Evolutionary conservation across 2,329 filamentous ascomycete species (phyloP).

Genomic region (Colletotrichum karsti): DNA sequence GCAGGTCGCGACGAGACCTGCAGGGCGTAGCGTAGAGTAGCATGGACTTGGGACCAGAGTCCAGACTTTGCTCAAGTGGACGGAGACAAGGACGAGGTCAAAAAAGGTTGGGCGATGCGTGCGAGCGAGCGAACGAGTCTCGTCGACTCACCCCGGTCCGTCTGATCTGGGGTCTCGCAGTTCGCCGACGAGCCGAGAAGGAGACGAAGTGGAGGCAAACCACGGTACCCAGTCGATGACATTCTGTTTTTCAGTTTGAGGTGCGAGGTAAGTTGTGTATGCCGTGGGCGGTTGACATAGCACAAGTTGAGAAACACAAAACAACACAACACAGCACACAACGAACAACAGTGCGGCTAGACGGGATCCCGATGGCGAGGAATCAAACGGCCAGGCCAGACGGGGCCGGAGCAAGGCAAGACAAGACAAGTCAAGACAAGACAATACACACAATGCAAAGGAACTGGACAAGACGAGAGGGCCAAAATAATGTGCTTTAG

Average conservation of each 20-base stretch:
- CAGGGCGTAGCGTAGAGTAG: neutral
- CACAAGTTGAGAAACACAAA: neutral
- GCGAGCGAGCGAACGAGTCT: too few relatives aligned
- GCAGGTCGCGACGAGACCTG: neutral
- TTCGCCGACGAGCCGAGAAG: conserved; percentile 24
- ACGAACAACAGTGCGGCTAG: neutral
- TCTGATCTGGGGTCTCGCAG: conserved; percentile 24
- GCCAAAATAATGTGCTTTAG: neutral
- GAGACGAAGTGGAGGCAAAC: conserved; percentile 18
- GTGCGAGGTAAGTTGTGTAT: neutral
- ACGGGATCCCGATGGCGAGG: neutral
- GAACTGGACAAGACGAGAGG: neutral
- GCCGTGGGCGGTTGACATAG: neutral
- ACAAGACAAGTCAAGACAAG: neutral
- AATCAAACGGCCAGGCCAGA: neutral
- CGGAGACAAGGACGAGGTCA: too few relatives aligned
- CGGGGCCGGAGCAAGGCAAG: too few relatives aligned
- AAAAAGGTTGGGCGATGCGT: too few relatives aligned
- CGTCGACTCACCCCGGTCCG: neutral
- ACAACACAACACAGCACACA: neutral
- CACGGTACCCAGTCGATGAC: neutral
- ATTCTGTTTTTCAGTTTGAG: neutral
- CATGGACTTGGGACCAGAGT: too few relatives aligned
- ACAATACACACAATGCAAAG: neutral
- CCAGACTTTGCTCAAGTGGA: neutral